Evolutionary conservation across 148 eudicot species (phyloP).

Genomic region (Salicornia ramosissima): DNA sequence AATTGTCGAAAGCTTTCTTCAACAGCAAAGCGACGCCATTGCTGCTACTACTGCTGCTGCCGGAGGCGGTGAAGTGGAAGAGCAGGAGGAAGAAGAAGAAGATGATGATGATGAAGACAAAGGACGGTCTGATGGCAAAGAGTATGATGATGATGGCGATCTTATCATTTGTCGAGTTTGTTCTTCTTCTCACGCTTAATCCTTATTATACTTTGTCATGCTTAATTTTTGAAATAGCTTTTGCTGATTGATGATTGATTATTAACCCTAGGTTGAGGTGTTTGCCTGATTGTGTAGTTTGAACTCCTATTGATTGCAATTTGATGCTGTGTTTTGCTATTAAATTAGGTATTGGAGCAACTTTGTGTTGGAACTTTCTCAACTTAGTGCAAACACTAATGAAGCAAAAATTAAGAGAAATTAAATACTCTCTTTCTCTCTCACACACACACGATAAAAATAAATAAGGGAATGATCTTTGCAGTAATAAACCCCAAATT

Average conservation of each 20-base stretch:
- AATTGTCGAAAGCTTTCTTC: slow-evolving; percentile 61
- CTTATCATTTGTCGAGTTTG: slow-evolving; percentile 76
- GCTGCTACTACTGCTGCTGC: slow-evolving; percentile 11
- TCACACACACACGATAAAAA: too few relatives aligned
- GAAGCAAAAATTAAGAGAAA: too few relatives aligned
- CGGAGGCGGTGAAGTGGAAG: slow-evolving; percentile 23
- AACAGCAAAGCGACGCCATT: slow-evolving; percentile 20
- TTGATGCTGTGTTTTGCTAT: neutral
- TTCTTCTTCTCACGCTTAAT: neutral
- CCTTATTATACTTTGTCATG: too few relatives aligned
- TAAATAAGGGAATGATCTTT: too few relatives aligned
- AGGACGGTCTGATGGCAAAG: slow-evolving; percentile 39
- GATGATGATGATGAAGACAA: slow-evolving; percentile 37
- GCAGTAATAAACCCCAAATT: too few relatives aligned
- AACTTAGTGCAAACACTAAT: too few relatives aligned
- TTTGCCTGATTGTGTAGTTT: neutral
- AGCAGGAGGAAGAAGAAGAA: slow-evolving; percentile 21
- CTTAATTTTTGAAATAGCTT: neutral
- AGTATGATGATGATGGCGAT: slow-evolving; percentile 82
- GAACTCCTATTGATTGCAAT: neutral
- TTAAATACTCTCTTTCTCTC: too few relatives aligned
- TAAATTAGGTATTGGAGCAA: neutral
- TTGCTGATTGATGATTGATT: neutral
- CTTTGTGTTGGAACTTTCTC: too few relatives aligned
- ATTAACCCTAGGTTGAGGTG: neutral